A percentile compares a stretch with the other conserved stretches of the same genome.
phyloP scores from a whole-genome alignment of 805 yeast species.

The Isabelozyma gotoi region DNA sequence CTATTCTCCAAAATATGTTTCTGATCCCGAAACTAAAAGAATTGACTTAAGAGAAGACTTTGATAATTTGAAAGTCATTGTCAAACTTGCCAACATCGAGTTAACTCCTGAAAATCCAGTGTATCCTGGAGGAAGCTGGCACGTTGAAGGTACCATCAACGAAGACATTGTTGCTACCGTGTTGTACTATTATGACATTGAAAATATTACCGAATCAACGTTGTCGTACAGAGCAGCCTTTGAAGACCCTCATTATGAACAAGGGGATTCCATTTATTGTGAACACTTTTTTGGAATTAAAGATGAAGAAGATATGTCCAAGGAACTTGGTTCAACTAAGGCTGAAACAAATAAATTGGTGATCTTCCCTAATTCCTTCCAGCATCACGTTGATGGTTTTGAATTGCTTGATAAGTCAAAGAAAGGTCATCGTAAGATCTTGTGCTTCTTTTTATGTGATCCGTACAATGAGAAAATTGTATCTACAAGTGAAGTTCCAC shows the following conservation, averaged over 20 bases:
- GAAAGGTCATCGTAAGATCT: conserved; percentile 30
- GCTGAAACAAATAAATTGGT: conserved; percentile 19
- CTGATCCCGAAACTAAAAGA: background rate
- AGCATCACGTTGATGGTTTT: conserved; percentile 32
- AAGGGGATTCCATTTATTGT: conserved; percentile 19
- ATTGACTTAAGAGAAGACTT: conserved; percentile 4
- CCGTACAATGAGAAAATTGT: conserved; percentile 19
- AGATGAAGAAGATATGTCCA: conserved; percentile 17
- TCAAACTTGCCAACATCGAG: conserved; percentile 33
- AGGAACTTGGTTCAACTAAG: conserved; percentile 16
- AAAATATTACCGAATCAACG: conserved; percentile 26
- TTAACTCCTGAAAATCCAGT: conserved; percentile 31
- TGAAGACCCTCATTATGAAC: conserved; percentile 26
- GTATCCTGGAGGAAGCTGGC: conserved; percentile 36
- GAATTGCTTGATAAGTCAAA: conserved; percentile 24
- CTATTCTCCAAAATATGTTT: conserved; percentile 5
- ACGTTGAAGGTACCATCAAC: conserved; percentile 31
- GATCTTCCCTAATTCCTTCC: conserved; percentile 30
- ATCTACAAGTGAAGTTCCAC: conserved; percentile 24
- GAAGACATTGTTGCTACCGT: conserved; percentile 35
- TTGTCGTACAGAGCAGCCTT: conserved; percentile 19
- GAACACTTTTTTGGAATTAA: conserved; percentile 18
- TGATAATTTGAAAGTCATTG: conserved; percentile 26
- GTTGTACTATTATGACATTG: conserved; percentile 31
- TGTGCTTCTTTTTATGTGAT: conserved; percentile 31